A percentile compares a stretch with the other conserved stretches of the same genome.
These are phyloP conservation scores for Keithomyces neogunnii DNA, from an alignment of 2,329 filamentous ascomycete species.

Conservation along the genomic window DNA sequence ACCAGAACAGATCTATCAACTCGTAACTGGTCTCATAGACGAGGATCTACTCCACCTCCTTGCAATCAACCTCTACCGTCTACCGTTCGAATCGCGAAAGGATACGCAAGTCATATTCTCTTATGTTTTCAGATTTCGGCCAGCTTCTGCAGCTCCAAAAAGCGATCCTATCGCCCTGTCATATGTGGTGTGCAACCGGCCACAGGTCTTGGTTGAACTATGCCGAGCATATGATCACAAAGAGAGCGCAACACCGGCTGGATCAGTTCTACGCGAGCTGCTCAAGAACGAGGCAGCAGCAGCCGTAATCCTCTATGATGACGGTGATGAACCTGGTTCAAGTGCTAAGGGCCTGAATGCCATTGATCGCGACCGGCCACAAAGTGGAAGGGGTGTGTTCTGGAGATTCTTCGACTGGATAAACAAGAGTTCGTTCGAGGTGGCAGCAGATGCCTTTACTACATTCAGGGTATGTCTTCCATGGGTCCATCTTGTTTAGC, in stretches of 20 bases:
- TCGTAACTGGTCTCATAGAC: constrained; percentile 76
- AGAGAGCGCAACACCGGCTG: constrained; percentile 86
- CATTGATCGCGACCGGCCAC: constrained; percentile 67
- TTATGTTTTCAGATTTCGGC: constrained; percentile 85
- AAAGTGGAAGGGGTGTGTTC: constrained; percentile 78
- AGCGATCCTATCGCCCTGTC: constrained; percentile 77
- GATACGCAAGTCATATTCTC: constrained; percentile 95
- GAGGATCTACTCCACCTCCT: constrained; percentile 84
- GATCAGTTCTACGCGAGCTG: constrained; percentile 80
- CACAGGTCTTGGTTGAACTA: constrained; percentile 78
- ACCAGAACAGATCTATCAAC: constrained; percentile 79
- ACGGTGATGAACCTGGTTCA: constrained; percentile 63
- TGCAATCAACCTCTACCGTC: constrained; percentile 69
- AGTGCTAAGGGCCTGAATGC: constrained; percentile 67
- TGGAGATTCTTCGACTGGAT: constrained; percentile 98
- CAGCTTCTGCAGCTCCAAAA: constrained; percentile 55
- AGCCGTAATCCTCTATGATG: constrained; percentile 86
- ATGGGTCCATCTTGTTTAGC: background rate
- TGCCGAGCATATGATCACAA: constrained; percentile 85
- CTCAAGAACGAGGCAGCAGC: constrained; percentile 84
- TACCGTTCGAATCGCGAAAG: constrained; percentile 94
- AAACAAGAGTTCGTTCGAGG: constrained; percentile 91
- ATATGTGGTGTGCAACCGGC: constrained; percentile 78
- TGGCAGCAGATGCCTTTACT: constrained; percentile 94
- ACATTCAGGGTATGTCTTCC: constrained; percentile 70